These are phyloP conservation scores for Neurospora sp. DNA, from an alignment of 495 filamentous ascomycete genomes.

Conservation along the genomic window DNA sequence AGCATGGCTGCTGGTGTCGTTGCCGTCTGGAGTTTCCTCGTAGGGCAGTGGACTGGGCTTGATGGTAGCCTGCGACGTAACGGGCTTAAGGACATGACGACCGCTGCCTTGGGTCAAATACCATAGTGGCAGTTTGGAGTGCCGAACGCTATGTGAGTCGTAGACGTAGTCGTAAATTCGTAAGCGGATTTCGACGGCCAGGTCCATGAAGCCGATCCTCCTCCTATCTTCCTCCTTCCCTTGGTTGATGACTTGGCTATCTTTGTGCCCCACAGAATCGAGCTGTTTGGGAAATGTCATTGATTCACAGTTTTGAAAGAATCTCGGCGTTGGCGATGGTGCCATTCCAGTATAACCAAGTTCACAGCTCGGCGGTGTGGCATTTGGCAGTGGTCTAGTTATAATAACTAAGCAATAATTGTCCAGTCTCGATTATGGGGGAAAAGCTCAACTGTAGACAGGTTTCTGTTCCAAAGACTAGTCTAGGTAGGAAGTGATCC, in stretches of 20 bases:
- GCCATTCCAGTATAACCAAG: not conserved
- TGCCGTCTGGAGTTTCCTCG: not conserved
- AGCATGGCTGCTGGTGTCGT: not conserved
- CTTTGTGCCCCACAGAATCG: not conserved
- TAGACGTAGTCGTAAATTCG: conserved; percentile 26
- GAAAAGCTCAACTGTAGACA: not conserved
- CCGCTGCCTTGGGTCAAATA: conserved; percentile 20
- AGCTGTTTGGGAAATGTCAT: not conserved
- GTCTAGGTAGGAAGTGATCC: not conserved
- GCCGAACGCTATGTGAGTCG: conserved; percentile 25
- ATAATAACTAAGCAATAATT: not conserved
- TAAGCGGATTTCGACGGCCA: conserved; percentile 26
- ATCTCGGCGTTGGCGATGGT: not conserved
- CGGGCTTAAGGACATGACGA: conserved; percentile 16
- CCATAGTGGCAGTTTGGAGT: conserved; percentile 30
- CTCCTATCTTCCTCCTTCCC: not conserved
- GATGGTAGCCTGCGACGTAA: conserved; percentile 1
- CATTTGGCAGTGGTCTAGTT: not conserved
- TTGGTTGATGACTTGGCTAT: not conserved
- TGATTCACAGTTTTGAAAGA: not conserved
- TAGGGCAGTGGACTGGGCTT: not conserved
- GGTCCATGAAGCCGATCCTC: conserved; percentile 15
- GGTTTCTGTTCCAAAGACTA: not conserved
- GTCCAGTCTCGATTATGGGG: not conserved
- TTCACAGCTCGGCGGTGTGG: not conserved